Evolutionary conservation across 176 grass and related monocot species (phyloP), one percentile per base, ranked within the genome.

Genomic region (Carex myosuroides): DNA sequence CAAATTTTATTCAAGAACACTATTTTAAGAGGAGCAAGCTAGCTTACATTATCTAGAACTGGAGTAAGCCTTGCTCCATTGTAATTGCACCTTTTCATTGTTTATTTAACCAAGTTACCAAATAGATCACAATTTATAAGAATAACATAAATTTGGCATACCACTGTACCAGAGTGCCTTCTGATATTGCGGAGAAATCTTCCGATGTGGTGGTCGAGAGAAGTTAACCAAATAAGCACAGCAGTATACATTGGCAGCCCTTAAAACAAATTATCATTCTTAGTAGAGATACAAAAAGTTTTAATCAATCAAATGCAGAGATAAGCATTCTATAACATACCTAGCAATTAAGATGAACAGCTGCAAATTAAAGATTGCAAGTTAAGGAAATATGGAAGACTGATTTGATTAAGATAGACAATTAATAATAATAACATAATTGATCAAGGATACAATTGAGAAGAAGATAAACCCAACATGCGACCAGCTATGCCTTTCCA

Each of bases 381-480:
- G 48, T 82, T 85, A 86, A 94, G 92, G 92, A 91, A 91, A 84
- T 50, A 67, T 81, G 44, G 79, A 61, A 82, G 6, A 39, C 61
- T 75, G 5, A 60, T 84, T 30, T 87, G 13, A 8, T 70, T 85
- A 13, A 62, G 73, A 5, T 61, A 67, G 57, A 86, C 70, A 77
- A 57, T 70, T 86, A 29, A 9, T 50, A 53, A 64, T 13, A 59
- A 60, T 14, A 69, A 62, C 81, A 17, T 41, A 53, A 54, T 41
- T 41, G 32, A 55, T 13, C 26, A 89, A 98, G 95, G 91, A 98
- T 98, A 98, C 95, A 84, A 98, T 91, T 84, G 92, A 95, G 85
- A 98, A 98, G 90, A 98, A 95, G 83, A 95, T 98, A 80, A 95
- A 98, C 41, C 92, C 92, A 79, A 95, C 68, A 65, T 95, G 95